Evolutionary conservation across 2,329 filamentous ascomycete species (phyloP).

Genomic region (Dryadomyces quercus-mongolicae): DNA sequence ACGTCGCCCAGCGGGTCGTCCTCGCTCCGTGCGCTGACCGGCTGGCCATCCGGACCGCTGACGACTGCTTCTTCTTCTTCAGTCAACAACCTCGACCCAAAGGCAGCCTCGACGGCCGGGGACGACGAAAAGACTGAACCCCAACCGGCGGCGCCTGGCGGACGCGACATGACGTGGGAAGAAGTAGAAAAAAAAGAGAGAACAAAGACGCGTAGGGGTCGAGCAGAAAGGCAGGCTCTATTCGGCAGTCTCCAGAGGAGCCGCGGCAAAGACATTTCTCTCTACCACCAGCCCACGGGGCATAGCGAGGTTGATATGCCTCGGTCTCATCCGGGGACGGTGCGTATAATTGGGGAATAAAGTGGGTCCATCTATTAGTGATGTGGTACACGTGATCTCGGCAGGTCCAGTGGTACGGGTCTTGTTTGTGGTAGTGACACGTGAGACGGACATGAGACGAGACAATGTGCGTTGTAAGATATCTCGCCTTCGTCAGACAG

Average conservation of each 20-base stretch:
- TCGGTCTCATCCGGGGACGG: no score
- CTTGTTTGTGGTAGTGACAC: no score
- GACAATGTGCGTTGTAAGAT: no score
- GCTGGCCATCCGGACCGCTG: neutral
- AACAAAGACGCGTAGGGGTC: neutral
- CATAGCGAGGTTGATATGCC: no score
- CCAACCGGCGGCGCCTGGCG: neutral
- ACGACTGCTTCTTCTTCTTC: neutral
- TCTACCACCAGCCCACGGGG: no score
- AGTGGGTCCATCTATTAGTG: no score
- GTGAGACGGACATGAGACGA: no score
- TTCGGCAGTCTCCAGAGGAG: neutral
- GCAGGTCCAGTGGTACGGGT: no score
- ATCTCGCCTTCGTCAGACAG: no score
- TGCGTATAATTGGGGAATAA: no score
- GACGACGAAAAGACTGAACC: neutral
- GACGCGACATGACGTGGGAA: neutral
- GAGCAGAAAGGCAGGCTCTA: no score
- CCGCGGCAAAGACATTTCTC: neutral
- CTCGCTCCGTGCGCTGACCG: neutral
- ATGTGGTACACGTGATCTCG: neutral
- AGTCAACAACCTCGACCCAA: neutral
- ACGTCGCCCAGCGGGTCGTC: slow-evolving; percentile 1
- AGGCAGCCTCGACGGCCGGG: neutral
- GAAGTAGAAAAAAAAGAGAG: neutral